Base-by-base conservation (phyloP, 768 basidiomycete genomes). In the Tulasnella sp. region DNA sequence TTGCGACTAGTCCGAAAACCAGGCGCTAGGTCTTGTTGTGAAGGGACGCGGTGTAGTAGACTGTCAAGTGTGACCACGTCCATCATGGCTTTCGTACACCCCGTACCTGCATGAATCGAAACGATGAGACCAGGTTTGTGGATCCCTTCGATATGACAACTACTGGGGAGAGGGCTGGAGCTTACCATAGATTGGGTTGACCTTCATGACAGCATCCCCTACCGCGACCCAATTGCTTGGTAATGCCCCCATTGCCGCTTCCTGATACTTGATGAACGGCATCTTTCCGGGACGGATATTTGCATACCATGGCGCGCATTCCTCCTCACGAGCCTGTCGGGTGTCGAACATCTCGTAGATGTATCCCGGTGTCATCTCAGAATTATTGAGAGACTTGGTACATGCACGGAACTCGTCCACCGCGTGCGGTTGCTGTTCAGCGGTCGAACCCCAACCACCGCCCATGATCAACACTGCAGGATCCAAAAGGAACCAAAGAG, bases 181-280 rank as follows among this genome's bases (percentile, higher is more conserved):
- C 41, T 31, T n/a, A 56, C 57, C 57, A 31, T 49, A 59, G 17
- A 59, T 15, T 2, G 57, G 57, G 27, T 59, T 59, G 7, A 59
- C 21, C 46, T 59, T 59, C 46, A 59, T 49, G 10, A 42, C 21
- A 5, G 57, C 45, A 25, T 59, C 46, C 8, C 57, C 57, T 7
- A 59, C 46, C 5, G 57, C 57, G 2, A 50, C 34, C 19, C 48
- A 59, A 29, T 59, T 59, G 24, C 17, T 9, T 8, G 57, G 57
- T 21, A 59, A 21, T 15, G 34, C 15, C 15, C 34, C 34, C 8
- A 11, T n/a, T 31, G 30, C 17, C 10, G 57, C 57, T 21, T 29
- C n/a, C 1, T 59, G 57, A 22, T 48, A 59, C 21, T 31, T 10
- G 9, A 59, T 31, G 45, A 30, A 59, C 21, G 31, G 24, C 49